Percentiles rank a stretch among this genome's conserved stretches.
Conservation (phyloP, 169 alveolate species). For the Plasmodium yoelii region DNA sequence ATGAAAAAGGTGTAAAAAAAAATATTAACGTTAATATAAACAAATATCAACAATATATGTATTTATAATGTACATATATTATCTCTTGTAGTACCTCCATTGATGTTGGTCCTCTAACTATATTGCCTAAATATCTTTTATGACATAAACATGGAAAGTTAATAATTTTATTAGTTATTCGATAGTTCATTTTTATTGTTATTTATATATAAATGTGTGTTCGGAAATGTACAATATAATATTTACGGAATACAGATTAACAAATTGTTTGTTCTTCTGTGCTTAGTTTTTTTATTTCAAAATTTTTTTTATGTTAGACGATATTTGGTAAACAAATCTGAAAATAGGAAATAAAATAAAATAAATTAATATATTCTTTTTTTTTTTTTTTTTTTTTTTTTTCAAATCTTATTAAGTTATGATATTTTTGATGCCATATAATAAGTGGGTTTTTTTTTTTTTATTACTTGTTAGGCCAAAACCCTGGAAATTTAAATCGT, state of each 20-base stretch:
- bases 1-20: conserved; percentile 1
- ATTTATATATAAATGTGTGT: not conserved
- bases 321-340: conserved; percentile 60
- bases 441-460: not conserved
- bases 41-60: not conserved
- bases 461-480: conserved; percentile 82
- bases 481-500: conserved; percentile 80
- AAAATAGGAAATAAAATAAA: conserved; percentile 6
- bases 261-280: not conserved
- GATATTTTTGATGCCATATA: not conserved
- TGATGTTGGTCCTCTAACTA: conserved; percentile 61
- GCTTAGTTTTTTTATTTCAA: conserved; percentile 20
- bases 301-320: conserved; percentile 50
- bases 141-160: conserved; percentile 6
- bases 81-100: conserved; percentile 21
- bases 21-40: not conserved
- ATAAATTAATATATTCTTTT: not conserved
- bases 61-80: not conserved
- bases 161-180: not conserved
- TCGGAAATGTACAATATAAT: not conserved
- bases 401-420: not conserved
- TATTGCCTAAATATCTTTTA: conserved; percentile 48
- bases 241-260: not conserved
- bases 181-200: not conserved
- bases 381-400: not conserved